Evolutionary conservation across 371 early-diverging fungal genomes (phyloP).

Genomic region (Rhizopus stolonifer): DNA sequence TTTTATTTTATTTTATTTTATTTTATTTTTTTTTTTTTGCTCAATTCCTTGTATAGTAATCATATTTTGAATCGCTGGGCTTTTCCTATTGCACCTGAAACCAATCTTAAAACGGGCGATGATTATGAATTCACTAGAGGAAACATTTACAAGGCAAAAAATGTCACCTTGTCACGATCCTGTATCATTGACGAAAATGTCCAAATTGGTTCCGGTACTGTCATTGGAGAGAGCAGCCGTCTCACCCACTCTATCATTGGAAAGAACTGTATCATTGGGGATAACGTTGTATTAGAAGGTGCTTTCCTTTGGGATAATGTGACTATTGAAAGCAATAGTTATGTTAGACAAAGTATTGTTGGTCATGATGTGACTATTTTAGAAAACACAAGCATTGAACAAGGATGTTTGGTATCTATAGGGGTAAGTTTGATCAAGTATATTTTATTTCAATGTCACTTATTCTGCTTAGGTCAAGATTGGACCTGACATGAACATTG

Average conservation of each 20-base stretch:
- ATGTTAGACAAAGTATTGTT: conserved; percentile 69
- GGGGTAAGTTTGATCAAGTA: conserved; percentile 40
- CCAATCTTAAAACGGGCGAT: conserved; percentile 66
- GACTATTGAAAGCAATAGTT: conserved; percentile 65
- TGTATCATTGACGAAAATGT: conserved; percentile 80
- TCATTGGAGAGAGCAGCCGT: conserved; percentile 73
- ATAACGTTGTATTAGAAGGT: conserved; percentile 73
- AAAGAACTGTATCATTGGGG: conserved; percentile 74
- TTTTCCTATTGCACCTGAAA: conserved; percentile 92
- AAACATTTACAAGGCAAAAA: conserved; percentile 81
- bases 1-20: too few relatives aligned
- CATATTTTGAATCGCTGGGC: conserved; percentile 92
- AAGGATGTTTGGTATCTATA: conserved; percentile 73
- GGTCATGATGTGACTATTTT: conserved; percentile 69
- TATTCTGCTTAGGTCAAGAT: conserved; percentile 53
- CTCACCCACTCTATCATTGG: conserved; percentile 84
- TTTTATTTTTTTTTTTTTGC: too few relatives aligned
- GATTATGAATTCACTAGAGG: conserved; percentile 75
- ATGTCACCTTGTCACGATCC: conserved; percentile 76
- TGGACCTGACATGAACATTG: conserved; percentile 75
- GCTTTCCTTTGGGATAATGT: conserved; percentile 86
- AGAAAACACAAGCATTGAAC: conserved; percentile 61
- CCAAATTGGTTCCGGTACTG: conserved; percentile 74
- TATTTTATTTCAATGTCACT: neutral
- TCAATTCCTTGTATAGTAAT: conserved; percentile 56